Percentiles rank a stretch among this genome's conserved stretches.
Conservation (phyloP, 345 rosid species). For the Sapria himalayana region DNA sequence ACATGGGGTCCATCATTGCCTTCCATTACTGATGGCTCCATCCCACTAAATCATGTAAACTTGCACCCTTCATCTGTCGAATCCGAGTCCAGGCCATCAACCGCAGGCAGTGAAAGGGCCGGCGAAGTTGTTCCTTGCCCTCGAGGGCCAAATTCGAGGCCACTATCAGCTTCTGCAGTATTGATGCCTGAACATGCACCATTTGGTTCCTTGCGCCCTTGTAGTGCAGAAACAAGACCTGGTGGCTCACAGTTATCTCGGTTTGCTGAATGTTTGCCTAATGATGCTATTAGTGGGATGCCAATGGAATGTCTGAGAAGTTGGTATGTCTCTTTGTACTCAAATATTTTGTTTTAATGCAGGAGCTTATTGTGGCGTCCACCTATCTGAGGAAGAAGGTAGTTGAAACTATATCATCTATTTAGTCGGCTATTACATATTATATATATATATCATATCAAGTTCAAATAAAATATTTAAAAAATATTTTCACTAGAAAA, state of each 20-base stretch:
- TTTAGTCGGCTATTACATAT: too few relatives aligned
- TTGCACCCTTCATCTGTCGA: slow-evolving; percentile 94
- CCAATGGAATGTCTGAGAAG: slow-evolving; percentile 29
- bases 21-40: slow-evolving; percentile 41
- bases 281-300: slow-evolving; percentile 42
- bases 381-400: too few relatives aligned
- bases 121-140: slow-evolving; percentile 36
- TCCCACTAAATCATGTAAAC: slow-evolving; percentile 63
- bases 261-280: slow-evolving; percentile 64
- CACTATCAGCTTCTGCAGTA: slow-evolving; percentile 87
- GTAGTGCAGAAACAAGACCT: slow-evolving; percentile 97
- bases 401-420: too few relatives aligned
- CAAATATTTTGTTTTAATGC: too few relatives aligned
- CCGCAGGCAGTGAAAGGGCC: slow-evolving; percentile 69
- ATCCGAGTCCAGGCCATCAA: slow-evolving; percentile 79
- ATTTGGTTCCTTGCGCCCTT: slow-evolving; percentile 52
- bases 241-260: slow-evolving; percentile 94
- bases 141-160: slow-evolving; percentile 76
- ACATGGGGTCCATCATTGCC: slow-evolving; percentile 92
- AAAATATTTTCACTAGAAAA: too few relatives aligned
- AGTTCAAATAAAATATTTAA: too few relatives aligned
- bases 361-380: too few relatives aligned
- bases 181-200: slow-evolving; percentile 54
- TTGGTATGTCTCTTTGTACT: slow-evolving; percentile 33
- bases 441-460: too few relatives aligned